Evolutionary conservation across 345 rosid species (phyloP), one percentile per base, ranked within the genome.

Genomic region (Eucalyptus lansdowneana): DNA sequence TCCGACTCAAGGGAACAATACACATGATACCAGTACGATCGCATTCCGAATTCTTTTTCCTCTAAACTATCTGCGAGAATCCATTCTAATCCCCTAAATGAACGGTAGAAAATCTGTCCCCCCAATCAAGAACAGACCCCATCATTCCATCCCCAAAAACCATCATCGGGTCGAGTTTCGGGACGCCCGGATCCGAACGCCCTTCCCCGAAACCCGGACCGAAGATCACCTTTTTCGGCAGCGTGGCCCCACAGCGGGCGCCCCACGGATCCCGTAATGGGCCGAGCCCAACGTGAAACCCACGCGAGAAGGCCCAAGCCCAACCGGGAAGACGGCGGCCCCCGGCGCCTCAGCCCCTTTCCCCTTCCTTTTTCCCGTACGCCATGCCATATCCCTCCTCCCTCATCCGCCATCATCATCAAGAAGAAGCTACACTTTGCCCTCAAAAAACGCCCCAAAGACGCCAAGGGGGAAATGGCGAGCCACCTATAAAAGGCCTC

Each of bases 1-100:
- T 37, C 27, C 15, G 15, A 76, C 16, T 6, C 15, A 21, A 21
- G 3, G 9, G 15, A 5, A 37, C 4, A 11, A 34, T 27, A 69
- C 2, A 72, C 7, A 11, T 2, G 2, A 21, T 19, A 6, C 29
- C 83, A 37, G 0, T 6, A 6, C 0, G 83, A 37, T 6, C 3
- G 29, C 83, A 11, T 37, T 40, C 13, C 5, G 2, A 6, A 34
- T 34, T 69, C 24, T 69, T 69, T 69, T 34, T 69, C 67, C 15
- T 27, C 67, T 27, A 60, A 60, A 60, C 2, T 12, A 11, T 25
- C 16, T 25, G 14, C 62, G 67, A 25, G 15, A 60, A 60, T 25
- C 29, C 67, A 25, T 60, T 60, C 67, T 12, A 60, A 25, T 27
- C 67, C 14, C 67, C 29, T 27, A 12, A 60, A 27, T 11, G 67